These are phyloP conservation scores for Aspergillus vadensis DNA, from an alignment of 2,329 filamentous ascomycete species.

Conservation along the genomic window DNA sequence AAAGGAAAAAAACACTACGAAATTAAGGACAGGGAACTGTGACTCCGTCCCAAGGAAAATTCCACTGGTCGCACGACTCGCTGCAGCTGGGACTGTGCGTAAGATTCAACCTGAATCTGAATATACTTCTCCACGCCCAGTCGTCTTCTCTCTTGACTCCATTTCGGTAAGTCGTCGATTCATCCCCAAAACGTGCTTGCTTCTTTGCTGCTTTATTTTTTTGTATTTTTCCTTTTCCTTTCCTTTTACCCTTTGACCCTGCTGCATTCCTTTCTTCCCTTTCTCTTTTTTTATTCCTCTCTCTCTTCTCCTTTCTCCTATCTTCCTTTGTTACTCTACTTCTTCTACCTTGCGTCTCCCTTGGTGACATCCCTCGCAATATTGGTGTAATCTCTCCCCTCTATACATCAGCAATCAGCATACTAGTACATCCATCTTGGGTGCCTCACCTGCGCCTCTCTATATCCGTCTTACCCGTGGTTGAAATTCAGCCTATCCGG, in stretches of 20 bases:
- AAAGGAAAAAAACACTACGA: constrained; percentile 8
- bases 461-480: constrained; percentile 9
- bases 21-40: constrained; percentile 1
- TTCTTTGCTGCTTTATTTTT: constrained; percentile 8
- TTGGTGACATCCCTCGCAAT: constrained; percentile 6
- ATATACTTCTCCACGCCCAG: constrained; percentile 14
- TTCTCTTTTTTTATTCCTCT: constrained; percentile 7
- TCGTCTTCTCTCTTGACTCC: neutral
- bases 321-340: constrained; percentile 4
- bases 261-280: neutral
- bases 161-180: constrained; percentile 11
- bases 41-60: constrained; percentile 1
- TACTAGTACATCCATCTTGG: neutral
- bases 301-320: constrained; percentile 1
- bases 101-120: constrained; percentile 14
- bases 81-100: constrained; percentile 19
- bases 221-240: neutral
- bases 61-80: constrained; percentile 20
- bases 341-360: constrained; percentile 8
- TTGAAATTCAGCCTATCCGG: neutral
- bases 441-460: neutral
- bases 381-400: neutral
- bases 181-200: constrained; percentile 5
- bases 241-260: constrained; percentile 2
- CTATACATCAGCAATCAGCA: neutral